These are phyloP conservation scores for Starmerella sirachaensis DNA, from an alignment of 805 yeast species.

Conservation along the genomic window DNA sequence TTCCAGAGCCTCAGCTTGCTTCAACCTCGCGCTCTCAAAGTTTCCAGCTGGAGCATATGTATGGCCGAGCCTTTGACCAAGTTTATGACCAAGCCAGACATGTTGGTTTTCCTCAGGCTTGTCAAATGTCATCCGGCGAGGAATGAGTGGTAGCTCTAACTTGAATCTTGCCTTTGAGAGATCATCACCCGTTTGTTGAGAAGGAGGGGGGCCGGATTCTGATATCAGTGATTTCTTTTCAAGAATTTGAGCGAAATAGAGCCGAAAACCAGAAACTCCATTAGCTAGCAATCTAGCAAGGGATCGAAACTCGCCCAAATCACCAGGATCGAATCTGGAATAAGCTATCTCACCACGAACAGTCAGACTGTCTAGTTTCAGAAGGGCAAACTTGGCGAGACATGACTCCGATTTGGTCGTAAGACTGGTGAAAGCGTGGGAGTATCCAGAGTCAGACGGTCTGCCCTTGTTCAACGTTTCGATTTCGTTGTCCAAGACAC, in stretches of 20 bases:
- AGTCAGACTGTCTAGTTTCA: constrained; percentile 14
- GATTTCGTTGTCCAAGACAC: not conserved
- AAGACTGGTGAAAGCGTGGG: not conserved
- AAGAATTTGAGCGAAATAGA: constrained; percentile 12
- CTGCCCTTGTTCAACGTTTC: not conserved
- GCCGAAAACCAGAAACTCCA: constrained; percentile 13
- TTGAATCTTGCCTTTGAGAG: not conserved
- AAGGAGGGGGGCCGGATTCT: not conserved
- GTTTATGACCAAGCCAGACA: too few species aligned
- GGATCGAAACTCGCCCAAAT: constrained; percentile 21
- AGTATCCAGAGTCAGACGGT: constrained; percentile 17
- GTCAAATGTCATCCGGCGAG: not conserved
- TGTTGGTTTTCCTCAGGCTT: too few species aligned
- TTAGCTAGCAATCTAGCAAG: constrained; percentile 11
- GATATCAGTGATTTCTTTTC: constrained; percentile 1
- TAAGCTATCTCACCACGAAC: constrained; percentile 18
- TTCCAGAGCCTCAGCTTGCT: not conserved
- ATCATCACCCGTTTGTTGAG: not conserved
- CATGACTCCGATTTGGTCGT: not conserved
- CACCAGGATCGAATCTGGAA: constrained; percentile 23
- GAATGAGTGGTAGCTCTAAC: not conserved
- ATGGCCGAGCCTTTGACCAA: constrained; percentile 1
- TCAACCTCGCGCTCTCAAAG: constrained; percentile 4
- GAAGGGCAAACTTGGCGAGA: constrained; percentile 9
- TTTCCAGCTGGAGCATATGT: constrained; percentile 9